Evolutionary conservation across 176 grass and related monocot species (phyloP).

Genomic region (Bothriochloa decipiens): DNA sequence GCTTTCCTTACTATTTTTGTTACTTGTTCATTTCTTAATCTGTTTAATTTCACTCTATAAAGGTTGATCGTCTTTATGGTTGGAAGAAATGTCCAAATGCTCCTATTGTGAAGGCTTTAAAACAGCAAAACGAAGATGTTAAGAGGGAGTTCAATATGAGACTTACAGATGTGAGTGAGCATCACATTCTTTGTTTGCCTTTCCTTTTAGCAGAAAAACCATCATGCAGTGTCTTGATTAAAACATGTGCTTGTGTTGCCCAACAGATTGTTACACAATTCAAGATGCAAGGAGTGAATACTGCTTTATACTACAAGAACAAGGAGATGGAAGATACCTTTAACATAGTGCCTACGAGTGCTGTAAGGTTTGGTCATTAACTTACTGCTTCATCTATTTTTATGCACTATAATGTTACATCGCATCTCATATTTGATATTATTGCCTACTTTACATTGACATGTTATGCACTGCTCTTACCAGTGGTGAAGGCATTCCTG

Average conservation of each 20-base stretch:
- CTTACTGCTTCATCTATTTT: slow-evolving; percentile 1
- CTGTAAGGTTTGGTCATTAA: slow-evolving; percentile 62
- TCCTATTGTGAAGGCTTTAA: slow-evolving; percentile 78
- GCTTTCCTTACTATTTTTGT: slow-evolving; percentile 20
- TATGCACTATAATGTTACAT: slow-evolving; percentile 7
- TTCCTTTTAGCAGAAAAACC: not conserved
- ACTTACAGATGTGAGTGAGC: slow-evolving; percentile 74
- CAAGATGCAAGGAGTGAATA: slow-evolving; percentile 96
- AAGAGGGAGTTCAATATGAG: slow-evolving; percentile 91
- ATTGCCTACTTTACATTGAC: slow-evolving; percentile 24
- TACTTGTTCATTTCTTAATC: slow-evolving; percentile 36
- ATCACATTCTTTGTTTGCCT: slow-evolving; percentile 15
- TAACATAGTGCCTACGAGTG: slow-evolving; percentile 98
- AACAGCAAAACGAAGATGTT: slow-evolving; percentile 89
- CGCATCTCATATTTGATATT: slow-evolving; percentile 22
- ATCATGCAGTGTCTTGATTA: not conserved
- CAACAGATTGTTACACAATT: slow-evolving; percentile 82
- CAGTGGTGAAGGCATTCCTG: slow-evolving; percentile 96
- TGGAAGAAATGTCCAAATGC: slow-evolving; percentile 78
- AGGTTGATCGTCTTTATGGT: slow-evolving; percentile 98
- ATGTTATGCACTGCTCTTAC: slow-evolving; percentile 7
- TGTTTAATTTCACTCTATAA: slow-evolving; percentile 35
- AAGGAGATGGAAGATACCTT: slow-evolving; percentile 88
- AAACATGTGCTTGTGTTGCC: slow-evolving; percentile 25
- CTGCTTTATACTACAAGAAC: slow-evolving; percentile 94